These are phyloP conservation scores for Barnettozyma salicaria DNA, from an alignment of 805 yeast genomes.

Conservation along the genomic window DNA sequence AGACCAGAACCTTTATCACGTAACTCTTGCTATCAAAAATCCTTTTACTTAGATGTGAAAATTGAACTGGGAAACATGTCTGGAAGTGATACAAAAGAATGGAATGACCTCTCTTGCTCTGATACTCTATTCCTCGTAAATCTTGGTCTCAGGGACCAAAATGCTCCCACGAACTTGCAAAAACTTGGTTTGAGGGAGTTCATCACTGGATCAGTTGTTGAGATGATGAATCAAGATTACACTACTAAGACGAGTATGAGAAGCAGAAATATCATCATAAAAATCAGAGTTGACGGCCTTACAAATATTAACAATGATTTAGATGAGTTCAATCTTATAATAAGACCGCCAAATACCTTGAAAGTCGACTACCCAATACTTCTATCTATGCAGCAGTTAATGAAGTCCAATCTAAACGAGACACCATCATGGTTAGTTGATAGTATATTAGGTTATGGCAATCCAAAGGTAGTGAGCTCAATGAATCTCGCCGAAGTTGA, in stretches of 20 bases:
- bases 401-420: neutral
- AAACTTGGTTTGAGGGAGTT: slow-evolving; percentile 9
- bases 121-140: slow-evolving; percentile 15
- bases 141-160: slow-evolving; percentile 4
- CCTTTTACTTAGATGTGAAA: neutral
- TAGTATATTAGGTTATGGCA: slow-evolving; percentile 29
- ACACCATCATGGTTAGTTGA: slow-evolving; percentile 34
- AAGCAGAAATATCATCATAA: neutral
- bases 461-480: slow-evolving; percentile 7
- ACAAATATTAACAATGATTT: neutral
- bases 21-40: neutral
- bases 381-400: neutral
- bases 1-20: neutral
- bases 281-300: neutral
- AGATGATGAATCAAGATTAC: neutral
- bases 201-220: neutral
- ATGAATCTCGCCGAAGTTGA: neutral
- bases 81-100: slow-evolving; percentile 5
- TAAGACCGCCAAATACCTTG: neutral
- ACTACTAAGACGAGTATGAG: neutral
- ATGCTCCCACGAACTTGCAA: slow-evolving; percentile 8
- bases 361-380: neutral
- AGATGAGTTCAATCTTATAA: slow-evolving; percentile 1
- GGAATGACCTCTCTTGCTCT: slow-evolving; percentile 13
- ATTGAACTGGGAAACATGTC: slow-evolving; percentile 6